Percentiles rank a stretch among this genome's conserved stretches.
These are phyloP conservation scores for Aurantiochytrium sp. DNA, from an alignment of 108 stramenopile genomes.

Conservation along the genomic window DNA sequence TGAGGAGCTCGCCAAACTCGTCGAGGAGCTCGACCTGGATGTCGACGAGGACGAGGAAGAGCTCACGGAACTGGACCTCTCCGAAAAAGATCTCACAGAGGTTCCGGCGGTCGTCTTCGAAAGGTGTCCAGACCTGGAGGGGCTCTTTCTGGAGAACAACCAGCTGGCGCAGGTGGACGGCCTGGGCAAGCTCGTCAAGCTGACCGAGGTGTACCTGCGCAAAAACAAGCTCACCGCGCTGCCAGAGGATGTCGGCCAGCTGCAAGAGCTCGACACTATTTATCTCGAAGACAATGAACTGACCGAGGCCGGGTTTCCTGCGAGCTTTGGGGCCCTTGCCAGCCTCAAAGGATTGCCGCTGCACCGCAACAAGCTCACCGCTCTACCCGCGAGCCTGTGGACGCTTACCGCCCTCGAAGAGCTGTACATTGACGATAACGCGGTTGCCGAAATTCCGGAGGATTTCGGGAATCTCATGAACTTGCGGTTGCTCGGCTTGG, in stretches of 20 bases:
- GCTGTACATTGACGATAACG: conserved; percentile 6
- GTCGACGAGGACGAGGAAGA: conserved; percentile 24
- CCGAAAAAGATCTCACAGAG: neutral
- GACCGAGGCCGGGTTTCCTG: neutral
- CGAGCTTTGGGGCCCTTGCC: neutral
- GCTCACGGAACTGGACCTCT: conserved; percentile 2
- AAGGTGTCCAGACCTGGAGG: neutral
- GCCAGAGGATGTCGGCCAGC: neutral
- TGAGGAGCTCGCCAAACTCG: neutral
- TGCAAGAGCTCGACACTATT: neutral
- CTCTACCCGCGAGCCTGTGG: neutral
- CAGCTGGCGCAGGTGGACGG: neutral
- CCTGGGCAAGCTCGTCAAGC: neutral
- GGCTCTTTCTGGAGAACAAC: conserved; percentile 16
- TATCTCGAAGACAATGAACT: conserved; percentile 21
- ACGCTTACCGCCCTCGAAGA: neutral
- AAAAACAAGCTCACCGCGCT: neutral
- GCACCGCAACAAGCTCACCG: conserved; percentile 3
- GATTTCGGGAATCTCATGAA: neutral
- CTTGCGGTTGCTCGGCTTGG: neutral
- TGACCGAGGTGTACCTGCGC: neutral
- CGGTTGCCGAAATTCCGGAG: neutral
- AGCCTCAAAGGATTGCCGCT: neutral
- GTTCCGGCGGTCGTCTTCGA: neutral
- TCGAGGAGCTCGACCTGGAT: neutral